Base-by-base conservation (phyloP, 441 rosid species). In the Melastoma candidum region DNA sequence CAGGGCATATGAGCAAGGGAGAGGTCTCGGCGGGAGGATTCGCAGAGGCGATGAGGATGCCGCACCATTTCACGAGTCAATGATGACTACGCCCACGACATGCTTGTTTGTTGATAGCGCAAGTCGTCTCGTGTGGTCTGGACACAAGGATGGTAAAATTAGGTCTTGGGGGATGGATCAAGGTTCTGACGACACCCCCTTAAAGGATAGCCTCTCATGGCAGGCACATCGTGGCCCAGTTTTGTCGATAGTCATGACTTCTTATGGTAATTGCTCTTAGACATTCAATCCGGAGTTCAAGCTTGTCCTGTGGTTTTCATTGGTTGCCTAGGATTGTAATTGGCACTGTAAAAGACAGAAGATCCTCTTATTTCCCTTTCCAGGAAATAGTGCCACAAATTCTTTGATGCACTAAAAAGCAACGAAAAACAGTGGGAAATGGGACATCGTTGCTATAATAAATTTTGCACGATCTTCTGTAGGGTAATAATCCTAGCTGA, bases 21-120 rank as follows among this genome's bases (percentile, higher is more conserved):
- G 69, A 48, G 97, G 97, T 41, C 54, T 85, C 0, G 78, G 82
- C 0, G 74, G 69, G 3, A 82, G 83, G 56, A 87, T 78, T 4
- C 74, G 88, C 70, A 82, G 99, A 52, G 97, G 99, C 0, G 99
- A 94, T 24, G 97, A 94, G 59, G 99, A 90, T 39, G 99, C 99
- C 0, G 97, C 90, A 0, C 99, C 99, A n/a, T 94, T 94, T 74
- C 79, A 80, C 2, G 97, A 90, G 74, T 90, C 96, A 1, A 79
- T 60, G 51, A 72, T 67, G 50, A 87, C 94, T 8, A 68, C 97
- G 0, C 94, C 99, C 4, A 77, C 96, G 9, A 66, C 77, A 60
- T 90, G 97, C 65, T 79, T 94, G 78, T 64, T 89, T 65, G 73
- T 76, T 60, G 99, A 94, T 48, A 29, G 55, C 50, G 97, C 83